Base-by-base conservation (phyloP, 2,329 filamentous ascomycete genomes). In the Ophiostoma sp. region DNA sequence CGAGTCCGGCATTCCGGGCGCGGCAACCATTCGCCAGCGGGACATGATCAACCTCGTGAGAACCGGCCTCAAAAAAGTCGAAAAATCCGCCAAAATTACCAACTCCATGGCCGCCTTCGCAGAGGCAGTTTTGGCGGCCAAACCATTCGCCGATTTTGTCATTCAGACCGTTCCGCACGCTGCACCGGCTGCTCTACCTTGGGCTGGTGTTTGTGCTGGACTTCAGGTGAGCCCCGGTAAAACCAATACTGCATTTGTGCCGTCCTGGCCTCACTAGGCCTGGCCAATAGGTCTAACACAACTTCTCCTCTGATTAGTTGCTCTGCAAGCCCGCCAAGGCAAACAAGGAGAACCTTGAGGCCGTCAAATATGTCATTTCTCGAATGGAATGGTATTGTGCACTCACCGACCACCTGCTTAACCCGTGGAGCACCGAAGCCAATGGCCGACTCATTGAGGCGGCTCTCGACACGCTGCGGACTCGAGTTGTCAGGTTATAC, bases 331-430 rank as follows among this genome's bases (percentile, higher is more conserved):
- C 80, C 0, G 70, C 79, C 19, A 76, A 70, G 0, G 77, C 78
- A 73, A 77, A 76, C 19, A 70, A 75, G 7, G 73, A 77, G n/a
- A 82, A 83, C 61, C 79, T 78, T 1, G 69, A 79, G 15, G 81
- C 82, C 12, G 79, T 84, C 42, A 36, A 72, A 1, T 78, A 84
- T 66, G 79, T 84, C 52, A 33, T 81, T n/a, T 78, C 76, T 2
- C 78, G 79, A 61, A 83, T 83, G 78, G 76, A 82, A 1, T 84
- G 80, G 82, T 83, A 84, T 74, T 82, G 78, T 76, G 76, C 78
- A 25, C 75, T 83, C 22, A 77, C 77, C 3, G 70, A 64, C 17
- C 77, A 78, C 2, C 76, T 83, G 2, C 76, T 82, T 6, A 73
- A 79, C 73, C 71, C 79, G 8, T 45, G 25, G 17, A 50, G 33